These are phyloP conservation scores for Lentinula detonsa DNA, from an alignment of 768 basidiomycete species.

Conservation along the genomic window DNA sequence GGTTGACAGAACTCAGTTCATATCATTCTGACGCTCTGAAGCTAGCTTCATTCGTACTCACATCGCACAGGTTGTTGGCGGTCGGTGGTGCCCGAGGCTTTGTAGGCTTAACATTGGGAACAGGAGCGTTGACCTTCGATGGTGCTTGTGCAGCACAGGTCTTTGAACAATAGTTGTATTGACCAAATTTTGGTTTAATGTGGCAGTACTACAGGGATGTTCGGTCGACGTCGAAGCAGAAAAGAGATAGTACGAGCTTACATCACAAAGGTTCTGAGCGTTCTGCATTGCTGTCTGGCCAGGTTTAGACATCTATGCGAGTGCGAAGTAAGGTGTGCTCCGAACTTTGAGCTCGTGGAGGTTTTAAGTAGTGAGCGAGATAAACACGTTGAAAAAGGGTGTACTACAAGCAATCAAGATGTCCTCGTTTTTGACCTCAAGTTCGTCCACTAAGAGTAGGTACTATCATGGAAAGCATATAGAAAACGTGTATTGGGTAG, in stretches of 20 bases:
- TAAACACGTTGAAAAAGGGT: conserved; percentile 1
- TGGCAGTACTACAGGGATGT: conserved; percentile 35
- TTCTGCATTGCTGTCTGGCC: not conserved
- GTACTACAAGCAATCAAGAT: not conserved
- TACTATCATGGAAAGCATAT: too few relatives aligned
- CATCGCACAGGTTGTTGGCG: conserved; percentile 29
- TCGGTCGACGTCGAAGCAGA: not conserved
- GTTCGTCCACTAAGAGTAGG: not conserved
- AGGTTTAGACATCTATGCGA: not conserved
- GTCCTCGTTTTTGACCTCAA: not conserved
- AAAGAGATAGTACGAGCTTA: not conserved
- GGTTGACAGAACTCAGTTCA: not conserved
- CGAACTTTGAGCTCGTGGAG: not conserved
- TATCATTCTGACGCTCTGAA: not conserved
- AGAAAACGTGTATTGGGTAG: too few relatives aligned
- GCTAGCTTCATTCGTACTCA: conserved; percentile 18
- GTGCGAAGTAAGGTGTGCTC: not conserved
- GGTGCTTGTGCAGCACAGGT: conserved; percentile 45
- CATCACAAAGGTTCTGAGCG: conserved; percentile 1
- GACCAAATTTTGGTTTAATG: conserved; percentile 41
- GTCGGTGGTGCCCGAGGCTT: not conserved
- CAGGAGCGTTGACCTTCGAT: not conserved
- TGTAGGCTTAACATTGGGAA: not conserved
- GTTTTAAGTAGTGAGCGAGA: not conserved
- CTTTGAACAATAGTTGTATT: conserved; percentile 45